These are phyloP conservation scores for Neobulgaria alba DNA, from an alignment of 2,329 filamentous ascomycete genomes.

Conservation along the genomic window DNA sequence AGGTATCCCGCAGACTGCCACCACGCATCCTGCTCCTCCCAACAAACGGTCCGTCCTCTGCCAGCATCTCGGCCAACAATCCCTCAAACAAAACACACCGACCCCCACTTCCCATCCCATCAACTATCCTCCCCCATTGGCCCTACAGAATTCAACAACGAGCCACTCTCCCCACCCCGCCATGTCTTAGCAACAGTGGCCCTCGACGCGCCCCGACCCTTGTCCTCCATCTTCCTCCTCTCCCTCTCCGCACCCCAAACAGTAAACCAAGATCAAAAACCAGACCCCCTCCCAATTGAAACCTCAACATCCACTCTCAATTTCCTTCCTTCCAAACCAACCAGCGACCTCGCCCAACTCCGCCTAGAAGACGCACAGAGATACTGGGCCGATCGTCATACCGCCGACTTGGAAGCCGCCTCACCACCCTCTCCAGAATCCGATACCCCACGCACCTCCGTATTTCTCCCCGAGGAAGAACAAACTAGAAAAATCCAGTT, in stretches of 20 bases:
- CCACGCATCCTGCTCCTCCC: slow-evolving; percentile 4
- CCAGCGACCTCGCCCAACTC: slow-evolving; percentile 16
- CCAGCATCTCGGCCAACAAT: slow-evolving; percentile 8
- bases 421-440: background rate
- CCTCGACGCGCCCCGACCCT: slow-evolving; percentile 16
- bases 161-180: slow-evolving; percentile 17
- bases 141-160: slow-evolving; percentile 18
- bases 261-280: slow-evolving; percentile 7
- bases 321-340: slow-evolving; percentile 17
- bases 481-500: background rate
- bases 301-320: background rate
- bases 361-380: slow-evolving; percentile 17
- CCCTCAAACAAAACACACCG: slow-evolving; percentile 12
- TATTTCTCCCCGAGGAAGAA: background rate
- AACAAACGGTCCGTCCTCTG: too few relatives aligned
- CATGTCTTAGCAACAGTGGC: slow-evolving; percentile 15
- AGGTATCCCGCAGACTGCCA: slow-evolving; percentile 6
- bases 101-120: slow-evolving; percentile 22
- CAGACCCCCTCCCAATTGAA: background rate
- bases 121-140: slow-evolving; percentile 11
- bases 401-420: background rate
- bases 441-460: background rate
- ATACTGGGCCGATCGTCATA: slow-evolving; percentile 15
- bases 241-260: slow-evolving; percentile 12
- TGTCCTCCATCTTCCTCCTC: slow-evolving; percentile 19